Base-by-base conservation (phyloP, 2,329 filamentous ascomycete genomes). In the Dactylella cylindrospora region DNA sequence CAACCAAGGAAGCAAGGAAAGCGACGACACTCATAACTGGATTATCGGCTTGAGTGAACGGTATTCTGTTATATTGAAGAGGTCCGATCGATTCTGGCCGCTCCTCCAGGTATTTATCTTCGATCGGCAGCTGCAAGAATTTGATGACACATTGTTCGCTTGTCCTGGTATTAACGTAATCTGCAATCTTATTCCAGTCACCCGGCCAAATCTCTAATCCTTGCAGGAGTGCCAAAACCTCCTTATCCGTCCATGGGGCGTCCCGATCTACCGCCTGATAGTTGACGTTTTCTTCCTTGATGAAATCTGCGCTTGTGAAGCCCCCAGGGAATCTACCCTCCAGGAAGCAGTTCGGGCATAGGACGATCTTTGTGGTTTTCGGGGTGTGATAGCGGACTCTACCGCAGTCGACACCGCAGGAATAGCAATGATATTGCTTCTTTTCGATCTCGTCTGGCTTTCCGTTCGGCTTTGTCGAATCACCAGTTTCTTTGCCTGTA, bases 101-200 rank as follows among this genome's bases (percentile, higher is more conserved):
- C 5, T 88, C 83, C 69, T 97, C 90, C 7, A 96, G 78, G 70
- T 96, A 98, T 72, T 95, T 94, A 76, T 96, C 91, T 73, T 97
- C 93, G 65, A 98, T 98, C 68, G 96, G 91, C 28, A 98, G 79
- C 71, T 96, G 90, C 66, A 98, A 74, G 76, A 98, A 98, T 72
- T 96, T 93, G 68, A 97, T 80, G 12, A 97, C 91, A 72, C 93
- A 98, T 75, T 98, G 91, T 73, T 98, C 94, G 47, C 89, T 81
- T 1, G 90, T 95, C 61, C 91, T 84, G 2, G 89, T 94, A 41
- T 87, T 87, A 35, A 98, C 93, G 70, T 96, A 88, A 65, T 91
- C 89, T 1, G 94, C 85, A 67, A 98, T 90, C 69, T 88, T 83
- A 55, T 87, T 85, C 93, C 93, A 98, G 74, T 97, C 89, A 64